phyloP scores from a whole-genome alignment of 2,329 filamentous ascomycete genomes.

The Calonectria montana region DNA sequence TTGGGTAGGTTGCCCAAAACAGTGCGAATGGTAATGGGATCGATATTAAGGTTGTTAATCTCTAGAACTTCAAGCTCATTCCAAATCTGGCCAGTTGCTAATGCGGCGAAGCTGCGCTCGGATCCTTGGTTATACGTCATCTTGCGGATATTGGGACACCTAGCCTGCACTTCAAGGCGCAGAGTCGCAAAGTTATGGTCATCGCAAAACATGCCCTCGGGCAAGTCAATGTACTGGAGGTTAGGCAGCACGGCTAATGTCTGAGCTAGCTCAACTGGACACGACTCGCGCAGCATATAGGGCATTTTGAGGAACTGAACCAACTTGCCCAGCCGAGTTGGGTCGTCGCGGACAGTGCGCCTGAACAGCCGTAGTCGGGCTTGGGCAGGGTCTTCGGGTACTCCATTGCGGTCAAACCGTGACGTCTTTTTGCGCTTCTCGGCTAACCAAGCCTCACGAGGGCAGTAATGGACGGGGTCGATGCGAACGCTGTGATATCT shows the following conservation, averaged over 20 bases:
- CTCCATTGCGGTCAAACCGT: constrained; percentile 79
- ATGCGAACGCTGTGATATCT: constrained; percentile 93
- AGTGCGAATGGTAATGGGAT: constrained; percentile 76
- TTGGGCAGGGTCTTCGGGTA: constrained; percentile 83
- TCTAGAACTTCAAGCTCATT: constrained; percentile 78
- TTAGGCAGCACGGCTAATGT: constrained; percentile 88
- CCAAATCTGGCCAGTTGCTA: constrained; percentile 76
- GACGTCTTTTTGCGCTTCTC: constrained; percentile 81
- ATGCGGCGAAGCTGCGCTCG: constrained; percentile 79
- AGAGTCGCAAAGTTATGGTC: constrained; percentile 80
- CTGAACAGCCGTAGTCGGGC: constrained; percentile 82
- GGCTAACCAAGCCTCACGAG: constrained; percentile 82
- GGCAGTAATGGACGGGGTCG: constrained; percentile 94
- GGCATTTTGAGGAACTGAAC: constrained; percentile 88
- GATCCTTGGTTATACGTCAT: constrained; percentile 87
- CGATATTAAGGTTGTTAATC: constrained; percentile 74
- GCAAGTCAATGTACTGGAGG: constrained; percentile 89
- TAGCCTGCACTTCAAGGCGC: constrained; percentile 84
- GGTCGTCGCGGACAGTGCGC: constrained; percentile 83
- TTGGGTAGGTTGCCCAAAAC: constrained; percentile 75
- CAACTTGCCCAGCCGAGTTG: constrained; percentile 72
- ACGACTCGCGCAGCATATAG: constrained; percentile 93
- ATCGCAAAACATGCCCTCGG: constrained; percentile 86
- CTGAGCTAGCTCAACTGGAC: constrained; percentile 84
- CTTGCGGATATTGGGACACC: constrained; percentile 86